Conservation (phyloP, 192 early-diverging fungal species). For the Chytriomyces confervae region DNA sequence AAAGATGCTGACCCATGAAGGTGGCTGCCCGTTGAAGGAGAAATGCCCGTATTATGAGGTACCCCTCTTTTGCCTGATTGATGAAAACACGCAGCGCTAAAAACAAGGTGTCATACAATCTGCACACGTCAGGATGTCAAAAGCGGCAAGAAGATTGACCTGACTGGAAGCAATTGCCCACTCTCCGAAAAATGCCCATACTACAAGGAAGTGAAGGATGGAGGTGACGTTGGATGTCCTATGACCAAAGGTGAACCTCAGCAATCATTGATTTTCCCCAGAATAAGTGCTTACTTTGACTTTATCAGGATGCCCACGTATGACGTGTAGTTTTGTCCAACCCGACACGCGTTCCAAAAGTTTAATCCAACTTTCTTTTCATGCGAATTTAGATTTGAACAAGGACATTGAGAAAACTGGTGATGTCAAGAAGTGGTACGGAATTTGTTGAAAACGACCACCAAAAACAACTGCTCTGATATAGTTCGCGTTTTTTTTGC, state of each 20-base stretch:
- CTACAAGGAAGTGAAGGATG: conserved; percentile 46
- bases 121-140: conserved; percentile 37
- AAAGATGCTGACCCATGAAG: conserved; percentile 7
- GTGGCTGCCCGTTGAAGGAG: conserved; percentile 39
- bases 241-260: background rate
- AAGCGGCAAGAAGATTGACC: conserved; percentile 40
- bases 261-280: too few relatives aligned
- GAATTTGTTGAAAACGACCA: too few relatives aligned
- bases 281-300: too few relatives aligned
- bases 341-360: too few relatives aligned
- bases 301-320: conserved; percentile 1
- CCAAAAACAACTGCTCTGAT: too few relatives aligned
- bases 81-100: background rate
- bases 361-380: background rate
- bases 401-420: background rate
- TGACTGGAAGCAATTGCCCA: conserved; percentile 41
- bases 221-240: background rate
- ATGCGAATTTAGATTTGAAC: background rate
- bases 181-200: conserved; percentile 48
- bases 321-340: background rate
- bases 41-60: conserved; percentile 48
- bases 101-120: background rate
- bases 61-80: background rate
- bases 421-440: background rate
- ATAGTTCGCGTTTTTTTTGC: background rate